Evolutionary conservation across 306 rosid species (phyloP).

Genomic region (Comarum palustre): DNA sequence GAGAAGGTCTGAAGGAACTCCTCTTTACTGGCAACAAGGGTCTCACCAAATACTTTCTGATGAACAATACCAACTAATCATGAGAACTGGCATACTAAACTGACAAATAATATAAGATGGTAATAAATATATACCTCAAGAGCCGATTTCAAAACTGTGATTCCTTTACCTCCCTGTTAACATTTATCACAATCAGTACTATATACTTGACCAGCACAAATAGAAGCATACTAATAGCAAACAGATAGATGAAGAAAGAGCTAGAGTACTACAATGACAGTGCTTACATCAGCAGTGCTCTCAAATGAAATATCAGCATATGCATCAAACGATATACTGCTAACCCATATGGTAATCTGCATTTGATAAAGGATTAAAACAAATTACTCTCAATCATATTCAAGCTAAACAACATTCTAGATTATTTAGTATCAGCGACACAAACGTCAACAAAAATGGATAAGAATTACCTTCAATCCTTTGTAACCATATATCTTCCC

Average conservation of each 20-base stretch:
- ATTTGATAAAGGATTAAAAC: neutral
- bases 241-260: neutral
- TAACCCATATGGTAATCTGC: constrained; percentile 83
- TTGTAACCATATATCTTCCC: constrained; percentile 84
- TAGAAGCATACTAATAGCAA: neutral
- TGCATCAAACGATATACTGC: constrained; percentile 70
- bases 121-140: constrained; percentile 57
- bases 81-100: constrained; percentile 12
- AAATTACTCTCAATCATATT: neutral
- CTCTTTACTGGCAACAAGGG: constrained; percentile 73
- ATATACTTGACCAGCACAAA: constrained; percentile 1
- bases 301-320: constrained; percentile 63
- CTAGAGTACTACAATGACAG: constrained; percentile 4
- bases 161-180: constrained; percentile 84
- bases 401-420: neutral
- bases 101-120: constrained; percentile 3
- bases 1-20: constrained; percentile 69
- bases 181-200: constrained; percentile 23
- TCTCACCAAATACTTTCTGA: constrained; percentile 83
- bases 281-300: constrained; percentile 78
- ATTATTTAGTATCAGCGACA: too few species aligned
- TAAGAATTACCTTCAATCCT: constrained; percentile 62
- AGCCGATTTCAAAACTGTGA: constrained; percentile 68
- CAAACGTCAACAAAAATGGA: constrained; percentile 5
- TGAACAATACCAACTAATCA: constrained; percentile 27